Percentiles rank a stretch among this genome's conserved stretches.
Evolutionary conservation across 164 flowering plant genomes (phyloP).

Genomic region (Warburgia ugandensis): DNA sequence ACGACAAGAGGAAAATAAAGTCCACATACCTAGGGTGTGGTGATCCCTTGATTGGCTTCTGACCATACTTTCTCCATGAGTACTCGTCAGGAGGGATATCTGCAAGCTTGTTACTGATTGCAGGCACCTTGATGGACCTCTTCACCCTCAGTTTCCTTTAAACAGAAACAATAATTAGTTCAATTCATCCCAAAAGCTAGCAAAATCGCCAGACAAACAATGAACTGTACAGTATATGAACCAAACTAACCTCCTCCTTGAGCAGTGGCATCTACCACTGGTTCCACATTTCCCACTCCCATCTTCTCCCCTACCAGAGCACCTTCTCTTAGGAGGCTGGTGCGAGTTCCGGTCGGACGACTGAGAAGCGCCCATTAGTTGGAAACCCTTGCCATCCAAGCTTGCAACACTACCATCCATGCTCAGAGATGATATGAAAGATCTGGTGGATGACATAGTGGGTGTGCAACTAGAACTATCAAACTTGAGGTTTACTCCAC

Average conservation of each 20-base stretch:
- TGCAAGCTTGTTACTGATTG: conserved; percentile 94
- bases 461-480: conserved; percentile 81
- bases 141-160: conserved; percentile 84
- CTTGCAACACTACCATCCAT: conserved; percentile 92
- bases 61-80: conserved; percentile 98
- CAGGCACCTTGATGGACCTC: conserved; percentile 95
- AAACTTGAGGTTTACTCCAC: conserved; percentile 73
- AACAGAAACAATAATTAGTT: not conserved
- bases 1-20: not conserved
- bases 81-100: conserved; percentile 97
- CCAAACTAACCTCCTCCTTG: conserved; percentile 76
- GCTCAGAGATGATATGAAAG: conserved; percentile 89
- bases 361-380: conserved; percentile 44
- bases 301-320: conserved; percentile 72
- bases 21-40: conserved; percentile 81
- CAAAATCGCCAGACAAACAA: not conserved
- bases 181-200: conserved; percentile 8
- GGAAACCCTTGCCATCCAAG: conserved; percentile 57
- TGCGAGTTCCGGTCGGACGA: conserved; percentile 47
- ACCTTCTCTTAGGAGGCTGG: conserved; percentile 58
- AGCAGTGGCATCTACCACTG: conserved; percentile 88
- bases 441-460: conserved; percentile 83
- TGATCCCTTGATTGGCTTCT: conserved; percentile 98
- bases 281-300: conserved; percentile 86
- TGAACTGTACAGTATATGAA: not conserved